A percentile compares a stretch with the other conserved stretches of the same genome.
Evolutionary conservation across 208 protist species (phyloP).

Genomic region (Leishmania tropica): DNA sequence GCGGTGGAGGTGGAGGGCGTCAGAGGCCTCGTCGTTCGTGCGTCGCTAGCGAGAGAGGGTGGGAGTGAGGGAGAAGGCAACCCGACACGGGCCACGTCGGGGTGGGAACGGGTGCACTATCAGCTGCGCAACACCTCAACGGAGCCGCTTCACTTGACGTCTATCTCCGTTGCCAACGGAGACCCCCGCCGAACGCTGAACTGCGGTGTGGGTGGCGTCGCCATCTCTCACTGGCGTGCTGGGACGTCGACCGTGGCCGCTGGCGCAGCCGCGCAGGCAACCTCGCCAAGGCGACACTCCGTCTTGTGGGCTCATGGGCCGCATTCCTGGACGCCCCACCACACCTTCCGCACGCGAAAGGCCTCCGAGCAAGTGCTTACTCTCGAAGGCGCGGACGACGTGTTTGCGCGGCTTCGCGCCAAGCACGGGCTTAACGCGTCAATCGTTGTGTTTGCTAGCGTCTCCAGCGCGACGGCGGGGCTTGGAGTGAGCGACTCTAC

Average conservation of each 20-base stretch:
- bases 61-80: not conserved
- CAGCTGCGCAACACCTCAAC: constrained; percentile 20
- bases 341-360: constrained; percentile 2
- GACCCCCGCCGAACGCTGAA: constrained; percentile 21
- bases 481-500: not conserved
- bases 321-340: not conserved
- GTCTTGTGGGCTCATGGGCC: not conserved
- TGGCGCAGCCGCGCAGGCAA: not conserved
- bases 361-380: constrained; percentile 27
- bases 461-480: constrained; percentile 1
- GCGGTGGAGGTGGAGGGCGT: constrained; percentile 10
- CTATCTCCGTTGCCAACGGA: constrained; percentile 23
- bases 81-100: not conserved
- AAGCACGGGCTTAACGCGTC: constrained; percentile 8
- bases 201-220: constrained; percentile 49
- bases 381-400: constrained; percentile 19
- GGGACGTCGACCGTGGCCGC: not conserved
- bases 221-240: constrained; percentile 5
- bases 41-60: not conserved
- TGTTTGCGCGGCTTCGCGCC: constrained; percentile 6
- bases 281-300: not conserved
- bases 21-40: constrained; percentile 3
- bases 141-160: constrained; percentile 25
- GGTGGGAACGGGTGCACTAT: constrained; percentile 21
- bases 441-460: constrained; percentile 36